Conservation (phyloP, 2,329 filamentous ascomycete species). For the Nemania bipapillata region DNA sequence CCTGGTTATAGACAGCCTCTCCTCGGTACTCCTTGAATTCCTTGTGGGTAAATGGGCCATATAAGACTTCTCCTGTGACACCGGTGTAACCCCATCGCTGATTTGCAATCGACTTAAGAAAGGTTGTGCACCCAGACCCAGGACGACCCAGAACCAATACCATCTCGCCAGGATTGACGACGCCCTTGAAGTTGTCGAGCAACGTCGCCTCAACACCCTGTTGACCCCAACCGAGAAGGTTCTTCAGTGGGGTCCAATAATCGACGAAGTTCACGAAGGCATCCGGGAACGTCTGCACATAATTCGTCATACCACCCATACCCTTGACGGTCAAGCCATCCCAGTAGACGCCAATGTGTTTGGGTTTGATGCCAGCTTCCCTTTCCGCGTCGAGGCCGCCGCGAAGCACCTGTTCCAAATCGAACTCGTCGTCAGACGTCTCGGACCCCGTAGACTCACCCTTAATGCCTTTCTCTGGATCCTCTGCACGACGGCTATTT, state of each 20-base stretch:
- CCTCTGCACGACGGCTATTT: slow-evolving; percentile 54
- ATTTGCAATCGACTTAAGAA: slow-evolving; percentile 75
- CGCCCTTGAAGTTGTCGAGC: slow-evolving; percentile 75
- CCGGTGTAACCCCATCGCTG: slow-evolving; percentile 68
- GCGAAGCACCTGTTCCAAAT: slow-evolving; percentile 78
- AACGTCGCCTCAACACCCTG: slow-evolving; percentile 79
- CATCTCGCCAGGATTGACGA: slow-evolving; percentile 86
- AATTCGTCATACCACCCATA: slow-evolving; percentile 77
- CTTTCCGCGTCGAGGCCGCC: slow-evolving; percentile 77
- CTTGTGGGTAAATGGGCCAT: slow-evolving; percentile 76
- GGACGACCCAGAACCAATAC: slow-evolving; percentile 82
- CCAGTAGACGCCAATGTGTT: slow-evolving; percentile 84
- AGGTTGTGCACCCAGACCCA: slow-evolving; percentile 76
- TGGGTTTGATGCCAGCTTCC: slow-evolving; percentile 81
- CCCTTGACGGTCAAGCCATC: slow-evolving; percentile 80
- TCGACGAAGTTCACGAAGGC: slow-evolving; percentile 82
- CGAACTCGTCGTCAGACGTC: slow-evolving; percentile 70
- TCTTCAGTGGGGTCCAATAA: slow-evolving; percentile 71
- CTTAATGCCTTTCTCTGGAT: slow-evolving; percentile 67
- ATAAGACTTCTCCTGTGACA: slow-evolving; percentile 75
- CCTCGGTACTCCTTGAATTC: slow-evolving; percentile 81
- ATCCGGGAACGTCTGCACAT: slow-evolving; percentile 78
- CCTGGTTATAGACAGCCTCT: slow-evolving; percentile 86
- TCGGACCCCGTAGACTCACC: slow-evolving; percentile 57
- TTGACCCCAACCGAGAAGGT: slow-evolving; percentile 71